Base-by-base conservation (phyloP, 73 alveolate genomes). In the Symbiodinium pilosum region DNA sequence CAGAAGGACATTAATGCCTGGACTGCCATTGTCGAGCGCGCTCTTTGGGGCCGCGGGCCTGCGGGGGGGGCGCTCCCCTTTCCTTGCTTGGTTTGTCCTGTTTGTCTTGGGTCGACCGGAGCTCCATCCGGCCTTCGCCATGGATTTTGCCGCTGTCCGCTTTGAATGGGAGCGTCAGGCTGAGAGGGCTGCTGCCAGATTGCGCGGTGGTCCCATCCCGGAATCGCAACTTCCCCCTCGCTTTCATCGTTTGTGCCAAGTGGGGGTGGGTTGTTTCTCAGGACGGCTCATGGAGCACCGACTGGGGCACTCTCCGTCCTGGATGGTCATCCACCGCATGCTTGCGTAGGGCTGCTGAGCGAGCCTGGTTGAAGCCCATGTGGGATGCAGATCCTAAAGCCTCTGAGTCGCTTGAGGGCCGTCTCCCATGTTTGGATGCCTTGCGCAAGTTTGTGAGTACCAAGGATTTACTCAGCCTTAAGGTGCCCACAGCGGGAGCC, bases 351-450 rank as follows among this genome's bases (percentile, higher is more conserved):
- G 47, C 34, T 30, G 85, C 85, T 32, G 43, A n/a, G 43, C 32
- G 21, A 24, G n/a, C 85, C 32, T 73, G 85, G 85, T 8, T 30
- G 32, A 42, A 43, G 20, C 28, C 21, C 9, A 8, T 34, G 21
- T 73, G 85, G 85, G 85, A 24, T 43, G 85, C n/a, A 14, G 85
- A 64, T 30, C 39, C n/a, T n/a, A n/a, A n/a, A n/a, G n/a, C n/a
- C n/a, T n/a, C n/a, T n/a, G n/a, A n/a, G n/a, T n/a, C n/a, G n/a
- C n/a, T n/a, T n/a, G n/a, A n/a, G n/a, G n/a, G n/a, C n/a, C n/a
- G n/a, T n/a, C n/a, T n/a, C n/a, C n/a, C n/a, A n/a, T n/a, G n/a
- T n/a, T n/a, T n/a, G n/a, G n/a, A n/a, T n/a, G n/a, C n/a, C n/a
- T n/a, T n/a, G n/a, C n/a, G n/a, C n/a, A n/a, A n/a, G n/a, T n/a